Evolutionary conservation across 495 filamentous ascomycete species (phyloP).

Genomic region (Aspergillus haitiensis): DNA sequence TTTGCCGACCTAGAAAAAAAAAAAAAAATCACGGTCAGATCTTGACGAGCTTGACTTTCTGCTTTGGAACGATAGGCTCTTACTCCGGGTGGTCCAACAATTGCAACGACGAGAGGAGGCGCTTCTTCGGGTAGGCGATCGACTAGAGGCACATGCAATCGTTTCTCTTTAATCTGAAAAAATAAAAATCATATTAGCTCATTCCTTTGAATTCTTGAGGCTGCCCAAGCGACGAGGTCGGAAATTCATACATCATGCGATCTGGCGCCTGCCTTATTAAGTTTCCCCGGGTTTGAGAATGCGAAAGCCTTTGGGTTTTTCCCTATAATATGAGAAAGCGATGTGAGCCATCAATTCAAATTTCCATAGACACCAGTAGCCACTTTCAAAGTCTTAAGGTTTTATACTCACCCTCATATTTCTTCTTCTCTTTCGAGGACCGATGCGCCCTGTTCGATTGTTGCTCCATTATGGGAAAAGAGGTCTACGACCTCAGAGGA

Average conservation of each 20-base stretch:
- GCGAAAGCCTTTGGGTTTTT: slow-evolving; percentile 91
- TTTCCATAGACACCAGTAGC: not conserved
- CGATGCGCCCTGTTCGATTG: slow-evolving; percentile 86
- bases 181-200: slow-evolving; percentile 12
- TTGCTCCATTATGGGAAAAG: slow-evolving; percentile 62
- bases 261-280: slow-evolving; percentile 79
- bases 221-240: not conserved
- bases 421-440: slow-evolving; percentile 89
- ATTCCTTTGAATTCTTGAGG: not conserved
- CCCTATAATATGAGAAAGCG: slow-evolving; percentile 42
- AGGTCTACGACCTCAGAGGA: slow-evolving; percentile 37
- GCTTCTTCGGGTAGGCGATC: slow-evolving; percentile 94
- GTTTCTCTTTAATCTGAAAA: slow-evolving; percentile 83
- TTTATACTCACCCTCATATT: slow-evolving; percentile 53
- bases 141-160: slow-evolving; percentile 91
- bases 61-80: slow-evolving; percentile 39
- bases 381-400: slow-evolving; percentile 3
- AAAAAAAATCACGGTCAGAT: slow-evolving; percentile 12
- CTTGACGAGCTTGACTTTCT: slow-evolving; percentile 10
- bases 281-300: slow-evolving; percentile 79
- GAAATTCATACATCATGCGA: slow-evolving; percentile 78
- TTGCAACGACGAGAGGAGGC: slow-evolving; percentile 86
- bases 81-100: slow-evolving; percentile 92
- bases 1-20: slow-evolving; percentile 55
- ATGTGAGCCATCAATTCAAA: slow-evolving; percentile 21